Percentiles rank a stretch among this genome's conserved stretches.
phyloP scores from a whole-genome alignment of 306 rosid species.

The Castanospermum australe region DNA sequence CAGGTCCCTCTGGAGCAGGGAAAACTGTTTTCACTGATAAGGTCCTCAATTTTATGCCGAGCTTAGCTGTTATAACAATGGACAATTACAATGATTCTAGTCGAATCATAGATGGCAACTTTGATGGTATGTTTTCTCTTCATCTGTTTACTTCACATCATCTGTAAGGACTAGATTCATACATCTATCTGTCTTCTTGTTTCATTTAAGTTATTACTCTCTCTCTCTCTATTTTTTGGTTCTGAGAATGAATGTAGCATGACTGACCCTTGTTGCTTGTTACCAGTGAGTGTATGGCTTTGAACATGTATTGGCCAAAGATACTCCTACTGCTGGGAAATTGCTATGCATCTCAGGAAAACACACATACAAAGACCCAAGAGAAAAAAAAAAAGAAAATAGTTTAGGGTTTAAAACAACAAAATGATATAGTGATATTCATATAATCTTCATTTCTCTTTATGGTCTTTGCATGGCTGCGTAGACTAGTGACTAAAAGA shows the following conservation, averaged over 20 bases:
- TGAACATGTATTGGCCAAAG: neutral
- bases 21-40: constrained; percentile 96
- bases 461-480: neutral
- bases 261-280: neutral
- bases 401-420: neutral
- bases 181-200: neutral
- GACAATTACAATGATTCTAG: constrained; percentile 96
- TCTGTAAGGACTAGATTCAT: neutral
- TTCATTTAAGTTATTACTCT: neutral
- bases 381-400: neutral
- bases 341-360: neutral
- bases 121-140: constrained; percentile 61
- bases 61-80: constrained; percentile 91
- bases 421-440: neutral
- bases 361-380: neutral
- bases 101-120: constrained; percentile 93
- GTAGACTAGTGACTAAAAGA: neutral
- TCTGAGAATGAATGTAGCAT: neutral
- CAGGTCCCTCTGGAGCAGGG: constrained; percentile 99
- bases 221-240: neutral
- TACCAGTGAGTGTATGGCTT: neutral
- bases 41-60: constrained; percentile 85
- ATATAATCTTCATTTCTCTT: neutral
- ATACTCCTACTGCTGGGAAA: neutral
- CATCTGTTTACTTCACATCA: neutral